Evolutionary conservation across 1,284 basidiomycete species (phyloP), one percentile per base, ranked within the genome.

Genomic region (Cystobasidium pallidum): DNA sequence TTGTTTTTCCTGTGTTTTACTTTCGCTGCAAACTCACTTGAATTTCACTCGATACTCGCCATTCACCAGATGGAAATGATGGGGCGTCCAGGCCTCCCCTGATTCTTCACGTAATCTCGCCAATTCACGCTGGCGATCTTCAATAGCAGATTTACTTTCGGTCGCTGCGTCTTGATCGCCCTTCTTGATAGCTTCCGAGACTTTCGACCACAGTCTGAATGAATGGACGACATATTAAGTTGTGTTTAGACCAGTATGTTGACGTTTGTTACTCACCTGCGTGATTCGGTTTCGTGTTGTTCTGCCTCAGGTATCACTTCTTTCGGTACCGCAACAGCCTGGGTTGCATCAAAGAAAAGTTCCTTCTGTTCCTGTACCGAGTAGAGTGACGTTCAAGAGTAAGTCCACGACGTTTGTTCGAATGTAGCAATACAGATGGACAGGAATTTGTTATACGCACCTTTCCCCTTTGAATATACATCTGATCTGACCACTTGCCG

Each of bases 121-220:
- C 59, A 87, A 82, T 76, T 94, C 91, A 63, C 95, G 86, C 81
- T 99, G 95, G 34, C 88, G 88, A 78, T 97, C 94, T 83, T 99
- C 95, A 1, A 99, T 92, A 15, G 85, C 86, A 0, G 88, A 87
- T 84, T 99, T 99, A 58, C 91, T 91, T 49, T 88, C 87, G 10
- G 94, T 97, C 13, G 96, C 96, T 28, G 88, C 89, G 78, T 94
- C 92, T 89, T 98, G 94, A 80, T 99, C 92, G 79, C 90, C 91
- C 54, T 84, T 84, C 64, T 86, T 82, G 82, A 99, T 98, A 21
- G 94, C 96, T 28, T 86, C 84, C 19, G 95, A 99, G 51, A 99
- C 84, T 68, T 88, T 86, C 47, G 84, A 80, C 95, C 95, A 99
- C 63, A 98, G 82, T 76, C 91, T 90, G 75, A 4, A 24, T 17